Base-by-base conservation (phyloP, 208 protist species). In the Acanthamoeba sp. region DNA sequence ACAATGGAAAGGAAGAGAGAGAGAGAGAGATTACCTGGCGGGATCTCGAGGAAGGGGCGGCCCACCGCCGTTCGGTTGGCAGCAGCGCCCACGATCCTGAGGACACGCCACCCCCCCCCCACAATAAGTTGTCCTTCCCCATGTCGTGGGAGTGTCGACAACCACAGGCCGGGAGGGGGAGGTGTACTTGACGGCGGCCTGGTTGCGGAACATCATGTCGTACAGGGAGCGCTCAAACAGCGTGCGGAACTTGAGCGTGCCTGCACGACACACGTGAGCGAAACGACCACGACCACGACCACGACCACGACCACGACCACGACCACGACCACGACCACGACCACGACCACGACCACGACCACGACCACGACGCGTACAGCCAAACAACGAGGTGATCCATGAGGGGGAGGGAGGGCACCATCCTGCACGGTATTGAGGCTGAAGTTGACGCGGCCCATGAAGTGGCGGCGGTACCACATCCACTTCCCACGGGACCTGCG, bases 361-460 rank as follows among this genome's bases (percentile, higher is more conserved):
- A n/a, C n/a, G n/a, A n/a, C n/a, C 16, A 64, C 16, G 9, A 64
- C 57, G 3, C 20, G 20, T 24, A 59, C 10, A 59, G 20, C 20
- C 10, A 59, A 24, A 59, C 20, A 59, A 59, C 10, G 52, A 20
- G 22, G 16, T 64, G 57, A 20, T 3, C 3, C 7, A 18, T 18
- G 24, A 29, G 24, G 64, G 6, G 24, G 64, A 29, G 24, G 29
- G 64, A 22, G 64, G 36, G 42, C n/a, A 82, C 73, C 73, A 5
- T 52, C 50, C 4, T 82, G 73, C 2, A 82, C 42, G 38, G 73
- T 82, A 48, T 89, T 89, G 32, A 89, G 38, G 52, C 48, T 66
- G 42, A 89, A 89, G 50, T 89, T 89, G n/a, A 89, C 82, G 27
- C 82, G 42, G 4, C 82, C 82, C 82, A 89, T 89, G 38, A 89